phyloP scores from a whole-genome alignment of 345 rosid species.

The Crucihimalaya himalaica region DNA sequence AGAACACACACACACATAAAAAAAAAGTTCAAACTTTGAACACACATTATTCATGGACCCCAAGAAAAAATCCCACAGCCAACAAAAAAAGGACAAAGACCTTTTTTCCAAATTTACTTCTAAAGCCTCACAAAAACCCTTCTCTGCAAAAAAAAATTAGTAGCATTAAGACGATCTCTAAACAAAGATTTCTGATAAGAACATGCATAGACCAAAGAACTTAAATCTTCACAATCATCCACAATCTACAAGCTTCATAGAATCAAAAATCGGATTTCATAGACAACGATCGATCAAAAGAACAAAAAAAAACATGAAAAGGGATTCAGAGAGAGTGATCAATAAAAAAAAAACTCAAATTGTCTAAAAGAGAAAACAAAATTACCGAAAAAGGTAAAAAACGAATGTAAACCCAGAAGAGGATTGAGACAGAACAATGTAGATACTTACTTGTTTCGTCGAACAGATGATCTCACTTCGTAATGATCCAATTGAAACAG shows the following conservation, averaged over 20 bases:
- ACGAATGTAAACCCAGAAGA: background rate
- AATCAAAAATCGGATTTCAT: background rate
- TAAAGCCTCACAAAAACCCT: conserved; percentile 13
- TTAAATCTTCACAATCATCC: background rate
- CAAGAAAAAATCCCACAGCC: background rate
- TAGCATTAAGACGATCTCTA: conserved; percentile 24
- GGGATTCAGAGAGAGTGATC: conserved; percentile 13
- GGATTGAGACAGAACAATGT: conserved; percentile 21
- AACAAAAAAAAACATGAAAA: background rate
- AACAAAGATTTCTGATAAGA: conserved; percentile 4
- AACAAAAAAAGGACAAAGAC: background rate
- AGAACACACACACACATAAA: conserved; percentile 5
- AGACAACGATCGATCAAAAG: background rate
- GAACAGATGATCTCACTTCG: conserved; percentile 3
- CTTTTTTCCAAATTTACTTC: background rate
- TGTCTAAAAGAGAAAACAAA: background rate
- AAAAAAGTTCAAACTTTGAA: conserved; percentile 9
- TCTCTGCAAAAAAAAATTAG: background rate
- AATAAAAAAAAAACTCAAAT: background rate
- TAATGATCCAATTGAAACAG: background rate
- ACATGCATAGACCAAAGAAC: conserved; percentile 30
- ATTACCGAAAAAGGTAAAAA: conserved; percentile 2
- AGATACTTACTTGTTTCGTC: conserved; percentile 30
- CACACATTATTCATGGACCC: conserved; percentile 1
- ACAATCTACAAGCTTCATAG: background rate